Conservation (phyloP, 2,329 filamentous ascomycete genomes). For the Pseudogymnoascus sp. region DNA sequence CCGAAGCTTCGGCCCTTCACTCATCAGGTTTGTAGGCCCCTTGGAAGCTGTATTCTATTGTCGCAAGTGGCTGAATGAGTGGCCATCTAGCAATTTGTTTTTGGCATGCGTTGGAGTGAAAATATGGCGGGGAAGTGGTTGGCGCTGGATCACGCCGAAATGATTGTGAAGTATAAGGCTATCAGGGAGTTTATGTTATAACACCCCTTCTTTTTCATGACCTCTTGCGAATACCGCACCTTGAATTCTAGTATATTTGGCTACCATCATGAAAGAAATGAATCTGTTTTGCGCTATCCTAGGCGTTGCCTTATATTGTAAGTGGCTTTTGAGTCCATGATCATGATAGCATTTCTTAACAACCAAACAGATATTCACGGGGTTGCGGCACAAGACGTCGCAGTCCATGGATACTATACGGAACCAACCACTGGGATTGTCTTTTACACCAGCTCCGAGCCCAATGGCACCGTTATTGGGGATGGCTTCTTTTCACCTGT, state of each 20-base stretch:
- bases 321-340: conserved; percentile 8
- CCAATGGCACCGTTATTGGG: conserved; percentile 29
- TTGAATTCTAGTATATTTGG: conserved; percentile 12
- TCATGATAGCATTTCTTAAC: conserved; percentile 10
- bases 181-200: not conserved
- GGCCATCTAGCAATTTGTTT: not conserved
- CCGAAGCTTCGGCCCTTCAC: not conserved
- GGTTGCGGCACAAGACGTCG: conserved; percentile 24
- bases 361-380: conserved; percentile 15
- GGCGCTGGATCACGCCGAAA: not conserved
- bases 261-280: conserved; percentile 21
- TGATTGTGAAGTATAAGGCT: not conserved
- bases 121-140: not conserved
- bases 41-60: not conserved
- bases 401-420: conserved; percentile 29
- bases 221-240: conserved; percentile 6
- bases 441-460: conserved; percentile 42
- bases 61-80: not conserved
- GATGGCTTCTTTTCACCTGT: conserved; percentile 23
- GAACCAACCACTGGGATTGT: conserved; percentile 42
- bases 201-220: not conserved
- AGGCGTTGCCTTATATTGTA: conserved; percentile 20
- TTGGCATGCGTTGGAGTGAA: not conserved
- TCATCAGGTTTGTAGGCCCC: not conserved
- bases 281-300: conserved; percentile 19